Evolutionary conservation across 2,329 filamentous ascomycete genomes (phyloP), one percentile per base, ranked within the genome.

Genomic region (Fusarium torreyae): DNA sequence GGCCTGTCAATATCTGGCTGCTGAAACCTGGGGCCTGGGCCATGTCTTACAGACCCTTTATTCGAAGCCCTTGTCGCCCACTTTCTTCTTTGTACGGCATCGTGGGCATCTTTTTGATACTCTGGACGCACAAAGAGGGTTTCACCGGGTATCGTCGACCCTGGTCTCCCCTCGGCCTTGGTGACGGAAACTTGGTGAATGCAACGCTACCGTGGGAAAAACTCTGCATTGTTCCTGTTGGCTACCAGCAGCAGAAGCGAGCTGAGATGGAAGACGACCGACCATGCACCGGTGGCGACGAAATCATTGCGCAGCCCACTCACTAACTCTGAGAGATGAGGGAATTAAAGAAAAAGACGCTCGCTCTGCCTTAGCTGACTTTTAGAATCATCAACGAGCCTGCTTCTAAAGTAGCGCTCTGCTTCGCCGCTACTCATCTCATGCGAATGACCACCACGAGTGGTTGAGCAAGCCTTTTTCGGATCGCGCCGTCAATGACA

Each of bases 1-100:
- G 57, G 51, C 66, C 57, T 70, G 66, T 66, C 34, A 43, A 61
- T 63, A 51, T 53, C 48, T 53, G 28, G 39, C 43, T 33, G 52
- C 53, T 69, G 65, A 66, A 65, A 69, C 56, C 53, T n/a, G 66
- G 55, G 65, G 58, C 38, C 33, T 52, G 24, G 65, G 50, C 64
- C 46, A 42, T 57, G 48, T 54, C 44, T 20, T 40, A 24, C 50
- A 68, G 63, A 45, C 39, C 49, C 58, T 64, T 57, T 67, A 33
- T 68, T 33, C 42, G 28, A 44, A 22, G 43, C 50, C 66, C 61
- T 48, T 50, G 56, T 55, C 44, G 43, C 68, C 28, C 44, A 52
- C 42, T 56, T 43, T 58, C 58, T 51, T 55, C 50, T 62, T 60
- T 56, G 57, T 68, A 53, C 51, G 28, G 45, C 67, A 46, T 31